phyloP scores from a whole-genome alignment of 202 grass and related monocot genomes.

The Panicum hallii region DNA sequence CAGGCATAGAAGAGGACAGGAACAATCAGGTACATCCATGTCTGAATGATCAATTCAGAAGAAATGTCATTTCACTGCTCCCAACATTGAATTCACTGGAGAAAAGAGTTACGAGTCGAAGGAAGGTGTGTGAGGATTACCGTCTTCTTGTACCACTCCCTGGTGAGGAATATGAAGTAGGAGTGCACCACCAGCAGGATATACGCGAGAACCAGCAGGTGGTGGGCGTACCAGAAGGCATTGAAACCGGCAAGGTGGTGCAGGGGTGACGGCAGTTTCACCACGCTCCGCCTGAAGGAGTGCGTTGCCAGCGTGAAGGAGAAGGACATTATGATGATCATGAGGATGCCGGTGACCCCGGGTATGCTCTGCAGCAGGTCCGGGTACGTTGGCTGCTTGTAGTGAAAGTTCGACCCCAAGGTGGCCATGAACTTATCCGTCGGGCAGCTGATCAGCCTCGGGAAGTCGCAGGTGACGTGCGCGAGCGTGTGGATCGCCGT shows the following conservation, averaged over 20 bases:
- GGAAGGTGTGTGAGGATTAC: conserved; percentile 50
- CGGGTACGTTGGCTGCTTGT: conserved; percentile 76
- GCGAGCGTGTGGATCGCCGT: conserved; percentile 72
- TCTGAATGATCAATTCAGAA: conserved; percentile 56
- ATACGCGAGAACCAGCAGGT: conserved; percentile 82
- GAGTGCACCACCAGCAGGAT: conserved; percentile 86
- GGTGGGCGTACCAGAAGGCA: conserved; percentile 98
- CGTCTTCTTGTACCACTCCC: conserved; percentile 92
- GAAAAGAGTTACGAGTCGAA: background rate
- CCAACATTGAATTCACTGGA: background rate
- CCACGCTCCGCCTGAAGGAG: conserved; percentile 89
- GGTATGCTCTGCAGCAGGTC: conserved; percentile 69
- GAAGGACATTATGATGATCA: conserved; percentile 97
- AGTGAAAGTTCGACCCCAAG: conserved; percentile 70
- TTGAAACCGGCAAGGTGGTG: conserved; percentile 98
- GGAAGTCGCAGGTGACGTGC: conserved; percentile 93
- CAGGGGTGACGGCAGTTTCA: conserved; percentile 85
- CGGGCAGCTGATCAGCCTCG: conserved; percentile 67
- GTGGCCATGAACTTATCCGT: conserved; percentile 63
- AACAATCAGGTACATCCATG: conserved; percentile 97
- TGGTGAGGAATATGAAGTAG: conserved; percentile 96
- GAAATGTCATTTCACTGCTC: background rate
- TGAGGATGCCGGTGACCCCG: conserved; percentile 81
- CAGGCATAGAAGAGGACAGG: conserved; percentile 91
- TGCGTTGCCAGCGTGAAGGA: conserved; percentile 91